Evolutionary conservation across 306 rosid species (phyloP).

Genomic region (Oemleria cerasiformis): DNA sequence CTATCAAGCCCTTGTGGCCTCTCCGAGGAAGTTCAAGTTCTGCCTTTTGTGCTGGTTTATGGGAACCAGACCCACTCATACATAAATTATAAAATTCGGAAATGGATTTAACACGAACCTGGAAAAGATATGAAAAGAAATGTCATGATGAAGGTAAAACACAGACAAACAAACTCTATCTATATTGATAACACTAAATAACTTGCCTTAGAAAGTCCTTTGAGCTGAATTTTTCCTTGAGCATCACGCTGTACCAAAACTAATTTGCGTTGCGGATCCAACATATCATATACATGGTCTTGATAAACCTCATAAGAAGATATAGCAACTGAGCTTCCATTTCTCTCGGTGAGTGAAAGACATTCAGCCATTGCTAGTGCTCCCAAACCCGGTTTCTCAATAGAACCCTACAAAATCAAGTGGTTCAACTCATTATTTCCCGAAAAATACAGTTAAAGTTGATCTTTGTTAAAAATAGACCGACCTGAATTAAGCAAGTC

Average conservation of each 20-base stretch:
- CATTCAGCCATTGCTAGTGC: constrained; percentile 56
- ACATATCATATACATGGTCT: constrained; percentile 68
- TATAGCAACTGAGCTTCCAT: constrained; percentile 44
- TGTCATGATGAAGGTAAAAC: constrained; percentile 9
- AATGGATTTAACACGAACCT: constrained; percentile 63
- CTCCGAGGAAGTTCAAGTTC: constrained; percentile 46
- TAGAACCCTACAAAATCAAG: constrained; percentile 60
- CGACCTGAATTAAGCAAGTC: constrained; percentile 71
- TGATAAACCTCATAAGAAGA: constrained; percentile 78
- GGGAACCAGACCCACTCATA: constrained; percentile 39
- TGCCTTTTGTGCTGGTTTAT: constrained; percentile 44
- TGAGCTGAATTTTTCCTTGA: constrained; percentile 63
- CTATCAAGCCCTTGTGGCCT: constrained; percentile 69
- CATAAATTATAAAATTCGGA: constrained; percentile 55
- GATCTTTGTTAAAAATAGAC: background rate
- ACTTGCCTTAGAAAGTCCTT: constrained; percentile 76
- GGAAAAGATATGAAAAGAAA: constrained; percentile 16
- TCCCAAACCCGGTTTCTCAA: constrained; percentile 69
- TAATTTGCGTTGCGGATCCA: constrained; percentile 53
- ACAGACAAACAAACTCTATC: background rate
- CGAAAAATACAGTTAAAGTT: background rate
- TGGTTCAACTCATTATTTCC: background rate
- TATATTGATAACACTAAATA: constrained; percentile 1
- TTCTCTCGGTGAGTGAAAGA: constrained; percentile 52
- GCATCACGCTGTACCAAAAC: constrained; percentile 64